Percentiles rank a stretch among this genome's conserved stretches.
phyloP scores from a whole-genome alignment of 2,329 filamentous ascomycete genomes.

The Hawksworthiomyces lignivorus region DNA sequence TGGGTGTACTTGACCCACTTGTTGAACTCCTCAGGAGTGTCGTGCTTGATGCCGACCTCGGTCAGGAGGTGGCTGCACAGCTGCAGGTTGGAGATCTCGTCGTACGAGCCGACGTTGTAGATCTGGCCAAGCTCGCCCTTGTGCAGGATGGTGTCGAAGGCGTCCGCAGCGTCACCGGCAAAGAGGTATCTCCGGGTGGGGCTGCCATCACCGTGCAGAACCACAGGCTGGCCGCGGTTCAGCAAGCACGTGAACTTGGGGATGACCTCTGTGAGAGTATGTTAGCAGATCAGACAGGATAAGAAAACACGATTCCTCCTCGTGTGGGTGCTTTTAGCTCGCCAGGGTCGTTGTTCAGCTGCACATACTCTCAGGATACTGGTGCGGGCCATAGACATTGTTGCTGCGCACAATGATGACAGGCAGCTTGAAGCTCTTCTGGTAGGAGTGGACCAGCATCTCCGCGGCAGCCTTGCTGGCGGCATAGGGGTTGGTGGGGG shows the following conservation, averaged over 20 bases:
- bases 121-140: conserved; percentile 65
- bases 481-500: conserved; percentile 75
- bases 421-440: conserved; percentile 74
- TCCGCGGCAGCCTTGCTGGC: conserved; percentile 76
- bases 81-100: conserved; percentile 68
- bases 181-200: conserved; percentile 71
- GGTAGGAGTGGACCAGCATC: conserved; percentile 82
- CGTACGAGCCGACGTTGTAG: conserved; percentile 74
- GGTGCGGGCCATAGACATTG: conserved; percentile 79
- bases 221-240: conserved; percentile 56
- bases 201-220: conserved; percentile 69
- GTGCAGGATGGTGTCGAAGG: conserved; percentile 78
- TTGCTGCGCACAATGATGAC: conserved; percentile 75
- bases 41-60: conserved; percentile 50
- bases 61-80: conserved; percentile 59
- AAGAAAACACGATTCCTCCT: no score
- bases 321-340: no score
- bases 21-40: conserved; percentile 44
- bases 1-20: conserved; percentile 67
- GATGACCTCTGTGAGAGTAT: conserved; percentile 58
- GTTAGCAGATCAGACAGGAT: neutral
- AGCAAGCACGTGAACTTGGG: conserved; percentile 73
- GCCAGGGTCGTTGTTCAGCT: no score
- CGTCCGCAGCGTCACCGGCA: conserved; percentile 71
- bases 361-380: conserved; percentile 70